Conservation (phyloP, 371 early-diverging fungal genomes). For the Cokeromyces recurvatus region DNA sequence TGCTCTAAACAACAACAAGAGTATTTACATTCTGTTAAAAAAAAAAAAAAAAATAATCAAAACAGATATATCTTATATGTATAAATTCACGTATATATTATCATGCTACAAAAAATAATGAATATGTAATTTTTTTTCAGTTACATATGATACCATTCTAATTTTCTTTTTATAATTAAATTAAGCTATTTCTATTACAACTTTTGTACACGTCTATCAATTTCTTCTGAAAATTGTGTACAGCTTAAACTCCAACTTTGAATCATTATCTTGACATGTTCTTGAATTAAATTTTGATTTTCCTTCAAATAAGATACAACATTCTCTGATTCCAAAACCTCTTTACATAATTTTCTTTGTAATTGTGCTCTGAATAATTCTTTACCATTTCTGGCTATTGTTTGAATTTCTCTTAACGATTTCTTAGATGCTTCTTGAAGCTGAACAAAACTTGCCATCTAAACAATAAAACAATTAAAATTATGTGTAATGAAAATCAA, state of each 20-base stretch:
- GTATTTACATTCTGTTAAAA: too few species aligned
- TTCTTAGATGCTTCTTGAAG: constrained; percentile 21
- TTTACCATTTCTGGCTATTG: constrained; percentile 18
- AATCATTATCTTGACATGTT: constrained; percentile 29
- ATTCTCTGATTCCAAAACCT: constrained; percentile 16
- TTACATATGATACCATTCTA: too few species aligned
- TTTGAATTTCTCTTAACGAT: constrained; percentile 22
- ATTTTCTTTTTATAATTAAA: too few species aligned
- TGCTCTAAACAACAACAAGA: too few species aligned
- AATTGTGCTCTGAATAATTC: constrained; percentile 30
- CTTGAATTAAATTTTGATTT: constrained; percentile 14
- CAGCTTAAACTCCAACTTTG: constrained; percentile 35
- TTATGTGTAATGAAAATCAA: too few species aligned
- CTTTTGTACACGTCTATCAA: constrained; percentile 36
- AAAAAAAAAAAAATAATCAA: too few species aligned
- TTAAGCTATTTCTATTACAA: constrained; percentile 16
- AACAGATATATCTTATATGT: too few species aligned
- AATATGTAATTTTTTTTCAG: too few species aligned
- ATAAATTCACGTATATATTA: too few species aligned
- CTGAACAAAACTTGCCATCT: constrained; percentile 13
- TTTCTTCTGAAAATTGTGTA: constrained; percentile 24
- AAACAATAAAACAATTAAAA: too few species aligned
- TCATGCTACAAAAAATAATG: too few species aligned
- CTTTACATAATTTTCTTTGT: constrained; percentile 29
- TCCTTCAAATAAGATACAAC: constrained; percentile 18